phyloP scores from a whole-genome alignment of 768 basidiomycete genomes.

The Tylopilus subfusipes region DNA sequence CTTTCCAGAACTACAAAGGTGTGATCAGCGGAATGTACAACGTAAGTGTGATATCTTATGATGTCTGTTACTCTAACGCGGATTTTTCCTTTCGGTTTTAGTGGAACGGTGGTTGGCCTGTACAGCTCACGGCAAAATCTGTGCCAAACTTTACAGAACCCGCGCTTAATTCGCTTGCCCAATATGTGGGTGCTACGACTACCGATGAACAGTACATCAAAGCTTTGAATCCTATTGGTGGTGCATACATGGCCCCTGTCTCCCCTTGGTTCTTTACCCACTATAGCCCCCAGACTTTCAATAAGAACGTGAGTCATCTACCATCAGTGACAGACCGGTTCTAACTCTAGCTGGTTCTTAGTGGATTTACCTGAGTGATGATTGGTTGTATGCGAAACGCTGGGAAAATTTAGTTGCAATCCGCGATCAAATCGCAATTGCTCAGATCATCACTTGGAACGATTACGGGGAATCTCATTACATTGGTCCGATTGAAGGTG shows the following conservation, averaged over 20 bases:
- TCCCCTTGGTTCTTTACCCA: slow-evolving; percentile 83
- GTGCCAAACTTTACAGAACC: not conserved
- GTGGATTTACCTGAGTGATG: slow-evolving; percentile 65
- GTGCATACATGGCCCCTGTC: slow-evolving; percentile 49
- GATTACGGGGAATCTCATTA: slow-evolving; percentile 79
- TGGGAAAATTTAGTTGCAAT: slow-evolving; percentile 62
- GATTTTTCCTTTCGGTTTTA: slow-evolving; percentile 21
- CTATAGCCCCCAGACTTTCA: slow-evolving; percentile 59
- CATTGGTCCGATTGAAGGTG: slow-evolving; percentile 68
- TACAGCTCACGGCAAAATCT: slow-evolving; percentile 43
- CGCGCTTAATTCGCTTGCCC: slow-evolving; percentile 27
- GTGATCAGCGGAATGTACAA: slow-evolving; percentile 60
- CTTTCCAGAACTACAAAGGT: slow-evolving; percentile 42
- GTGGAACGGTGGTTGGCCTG: slow-evolving; percentile 85
- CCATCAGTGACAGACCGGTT: not conserved
- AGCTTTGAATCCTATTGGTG: slow-evolving; percentile 34
- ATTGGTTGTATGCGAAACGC: slow-evolving; percentile 60
- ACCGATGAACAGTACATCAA: slow-evolving; percentile 55
- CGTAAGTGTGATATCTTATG: slow-evolving; percentile 34
- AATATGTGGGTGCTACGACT: slow-evolving; percentile 44
- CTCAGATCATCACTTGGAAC: slow-evolving; percentile 68
- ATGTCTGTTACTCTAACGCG: slow-evolving; percentile 13
- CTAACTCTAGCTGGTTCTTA: slow-evolving; percentile 22
- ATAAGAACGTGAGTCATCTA: slow-evolving; percentile 61
- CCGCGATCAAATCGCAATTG: slow-evolving; percentile 55